A percentile compares a stretch with the other conserved stretches of the same genome.
These are phyloP conservation scores for Dactylis glomerata DNA, from an alignment of 176 grass and related monocot genomes.

Conservation along the genomic window DNA sequence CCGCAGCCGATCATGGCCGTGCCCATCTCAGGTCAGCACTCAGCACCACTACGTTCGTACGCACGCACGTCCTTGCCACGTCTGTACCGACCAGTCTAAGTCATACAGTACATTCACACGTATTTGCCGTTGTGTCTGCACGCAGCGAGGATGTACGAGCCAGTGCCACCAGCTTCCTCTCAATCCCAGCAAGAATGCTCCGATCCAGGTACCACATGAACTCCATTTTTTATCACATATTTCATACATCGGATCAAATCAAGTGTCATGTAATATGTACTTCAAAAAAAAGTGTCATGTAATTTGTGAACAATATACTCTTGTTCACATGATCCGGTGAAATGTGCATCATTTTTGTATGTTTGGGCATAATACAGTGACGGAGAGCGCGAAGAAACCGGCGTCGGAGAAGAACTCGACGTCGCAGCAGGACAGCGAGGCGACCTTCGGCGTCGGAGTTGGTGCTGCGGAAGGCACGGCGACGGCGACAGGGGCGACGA, in stretches of 20 bases:
- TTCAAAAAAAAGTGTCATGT: too few species aligned
- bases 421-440: conserved; percentile 50
- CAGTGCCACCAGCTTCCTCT: conserved; percentile 46
- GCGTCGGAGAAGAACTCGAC: conserved; percentile 55
- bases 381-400: conserved; percentile 36
- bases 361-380: not conserved
- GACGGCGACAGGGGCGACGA: conserved; percentile 9
- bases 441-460: conserved; percentile 33
- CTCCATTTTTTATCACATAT: not conserved
- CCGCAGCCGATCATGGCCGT: conserved; percentile 41
- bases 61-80: not conserved
- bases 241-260: not conserved
- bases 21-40: conserved; percentile 55
- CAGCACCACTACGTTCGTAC: not conserved
- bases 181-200: conserved; percentile 43
- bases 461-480: conserved; percentile 11
- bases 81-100: not conserved
- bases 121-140: not conserved
- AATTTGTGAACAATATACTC: not conserved
- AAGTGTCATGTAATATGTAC: too few species aligned
- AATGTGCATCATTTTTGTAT: not conserved
- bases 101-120: not conserved
- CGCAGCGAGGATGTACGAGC: conserved; percentile 50
- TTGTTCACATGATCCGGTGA: not conserved
- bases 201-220: conserved; percentile 28